phyloP scores from a whole-genome alignment of 495 filamentous ascomycete genomes.

The Trichoderma erinaceum region DNA sequence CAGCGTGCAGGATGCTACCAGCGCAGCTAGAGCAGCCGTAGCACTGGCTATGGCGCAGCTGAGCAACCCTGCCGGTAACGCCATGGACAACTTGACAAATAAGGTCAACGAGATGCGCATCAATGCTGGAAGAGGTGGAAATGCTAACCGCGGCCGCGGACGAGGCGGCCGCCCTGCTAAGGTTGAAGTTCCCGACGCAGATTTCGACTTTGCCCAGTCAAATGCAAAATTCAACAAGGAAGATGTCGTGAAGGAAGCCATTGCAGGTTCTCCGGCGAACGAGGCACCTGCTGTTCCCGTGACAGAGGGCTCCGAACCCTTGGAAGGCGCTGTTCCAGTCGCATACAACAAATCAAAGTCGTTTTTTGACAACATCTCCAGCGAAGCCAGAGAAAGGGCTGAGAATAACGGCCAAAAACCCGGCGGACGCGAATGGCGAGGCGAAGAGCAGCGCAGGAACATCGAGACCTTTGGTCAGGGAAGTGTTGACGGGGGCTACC shows the following conservation, averaged over 20 bases:
- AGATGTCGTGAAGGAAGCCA: conserved; percentile 85
- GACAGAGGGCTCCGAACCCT: conserved; percentile 26
- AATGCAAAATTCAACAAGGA: conserved; percentile 99
- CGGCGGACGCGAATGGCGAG: conserved; percentile 85
- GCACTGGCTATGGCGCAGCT: conserved; percentile 87
- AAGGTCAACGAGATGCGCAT: conserved; percentile 85
- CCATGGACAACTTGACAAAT: conserved; percentile 71
- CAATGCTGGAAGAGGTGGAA: conserved; percentile 43
- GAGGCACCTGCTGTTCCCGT: conserved; percentile 38
- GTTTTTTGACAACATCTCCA: conserved; percentile 98
- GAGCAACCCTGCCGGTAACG: conserved; percentile 39
- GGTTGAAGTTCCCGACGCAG: conserved; percentile 78
- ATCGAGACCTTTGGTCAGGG: conserved; percentile 98
- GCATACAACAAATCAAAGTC: conserved; percentile 78
- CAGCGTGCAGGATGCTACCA: conserved; percentile 62
- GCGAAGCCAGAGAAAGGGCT: conserved; percentile 84
- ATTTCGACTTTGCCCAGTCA: conserved; percentile 87
- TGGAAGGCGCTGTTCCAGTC: conserved; percentile 32
- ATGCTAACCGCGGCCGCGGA: conserved; percentile 45
- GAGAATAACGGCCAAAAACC: conserved; percentile 57
- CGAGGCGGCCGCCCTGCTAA: conserved; percentile 50
- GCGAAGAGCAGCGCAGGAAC: conserved; percentile 90
- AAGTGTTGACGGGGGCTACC: conserved; percentile 80
- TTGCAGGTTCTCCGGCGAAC: conserved; percentile 65
- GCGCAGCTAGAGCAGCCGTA: conserved; percentile 77